These are phyloP conservation scores for Aspergillus sparsus DNA, from an alignment of 495 filamentous ascomycete genomes.

Conservation along the genomic window DNA sequence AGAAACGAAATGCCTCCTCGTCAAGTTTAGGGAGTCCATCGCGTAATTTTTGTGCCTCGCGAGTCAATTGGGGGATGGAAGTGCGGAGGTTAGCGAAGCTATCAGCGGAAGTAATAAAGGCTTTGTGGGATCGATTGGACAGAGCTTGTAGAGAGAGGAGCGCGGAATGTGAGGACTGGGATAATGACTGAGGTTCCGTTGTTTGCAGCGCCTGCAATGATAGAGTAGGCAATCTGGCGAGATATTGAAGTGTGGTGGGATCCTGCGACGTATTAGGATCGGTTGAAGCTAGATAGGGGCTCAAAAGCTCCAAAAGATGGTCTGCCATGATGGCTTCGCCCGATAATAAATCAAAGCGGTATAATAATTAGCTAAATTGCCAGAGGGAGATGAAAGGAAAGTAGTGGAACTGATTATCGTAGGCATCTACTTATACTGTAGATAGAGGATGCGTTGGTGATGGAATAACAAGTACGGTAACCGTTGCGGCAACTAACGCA, in stretches of 20 bases:
- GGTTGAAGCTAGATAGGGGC: constrained; percentile 56
- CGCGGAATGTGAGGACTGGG: constrained; percentile 79
- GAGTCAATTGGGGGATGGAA: constrained; percentile 66
- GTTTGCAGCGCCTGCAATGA: constrained; percentile 70
- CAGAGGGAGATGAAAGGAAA: neutral
- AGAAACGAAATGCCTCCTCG: constrained; percentile 73
- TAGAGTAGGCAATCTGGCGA: constrained; percentile 76
- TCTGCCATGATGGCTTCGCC: constrained; percentile 57
- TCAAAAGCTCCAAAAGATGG: constrained; percentile 71
- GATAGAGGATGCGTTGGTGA: constrained; percentile 7
- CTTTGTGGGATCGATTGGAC: constrained; percentile 87
- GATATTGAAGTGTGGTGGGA: constrained; percentile 62
- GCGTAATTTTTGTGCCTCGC: constrained; percentile 64
- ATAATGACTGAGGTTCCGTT: constrained; percentile 76
- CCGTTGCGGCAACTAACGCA: constrained; percentile 42
- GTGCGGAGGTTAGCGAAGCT: constrained; percentile 70
- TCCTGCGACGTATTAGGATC: constrained; percentile 38
- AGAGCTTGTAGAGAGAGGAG: constrained; percentile 83
- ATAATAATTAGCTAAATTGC: too few relatives aligned
- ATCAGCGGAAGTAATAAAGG: constrained; percentile 77
- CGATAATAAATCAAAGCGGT: neutral
- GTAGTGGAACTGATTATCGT: neutral
- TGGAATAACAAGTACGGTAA: constrained; percentile 24
- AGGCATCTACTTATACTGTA: too few relatives aligned
- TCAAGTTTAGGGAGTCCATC: constrained; percentile 78